Evolutionary conservation across 768 basidiomycete species (phyloP).

Genomic region (Sutorius australiensis): DNA sequence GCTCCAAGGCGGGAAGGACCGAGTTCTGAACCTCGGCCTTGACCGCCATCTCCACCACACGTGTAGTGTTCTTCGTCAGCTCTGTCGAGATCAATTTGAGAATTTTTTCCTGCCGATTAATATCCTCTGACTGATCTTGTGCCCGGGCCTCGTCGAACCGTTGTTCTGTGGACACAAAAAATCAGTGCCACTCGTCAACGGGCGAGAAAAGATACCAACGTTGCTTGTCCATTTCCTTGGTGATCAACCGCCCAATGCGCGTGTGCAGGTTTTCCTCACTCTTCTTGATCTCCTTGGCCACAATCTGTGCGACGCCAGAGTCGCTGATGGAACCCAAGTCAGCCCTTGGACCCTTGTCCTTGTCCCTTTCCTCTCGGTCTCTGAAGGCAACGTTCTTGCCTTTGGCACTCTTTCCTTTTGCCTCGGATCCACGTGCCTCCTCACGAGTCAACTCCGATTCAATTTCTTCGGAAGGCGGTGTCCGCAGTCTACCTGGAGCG

Average conservation of each 20-base stretch:
- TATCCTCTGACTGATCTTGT: slow-evolving; percentile 76
- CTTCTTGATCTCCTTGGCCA: slow-evolving; percentile 77
- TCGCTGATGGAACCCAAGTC: slow-evolving; percentile 43
- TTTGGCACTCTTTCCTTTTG: slow-evolving; percentile 46
- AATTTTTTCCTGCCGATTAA: slow-evolving; percentile 83
- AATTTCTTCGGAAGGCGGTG: slow-evolving; percentile 72
- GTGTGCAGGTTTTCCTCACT: slow-evolving; percentile 77
- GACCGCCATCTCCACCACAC: slow-evolving; percentile 86
- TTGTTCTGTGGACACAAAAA: slow-evolving; percentile 51
- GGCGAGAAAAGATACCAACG: slow-evolving; percentile 46
- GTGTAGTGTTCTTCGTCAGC: slow-evolving; percentile 81
- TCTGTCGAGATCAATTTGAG: slow-evolving; percentile 85
- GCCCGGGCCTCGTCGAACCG: slow-evolving; percentile 78
- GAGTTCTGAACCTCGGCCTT: slow-evolving; percentile 82
- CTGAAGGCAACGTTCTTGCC: slow-evolving; percentile 63
- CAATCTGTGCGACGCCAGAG: slow-evolving; percentile 50
- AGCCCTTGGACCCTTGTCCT: slow-evolving; percentile 27
- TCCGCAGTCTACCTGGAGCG: slow-evolving; percentile 48
- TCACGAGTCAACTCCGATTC: slow-evolving; percentile 63
- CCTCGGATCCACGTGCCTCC: slow-evolving; percentile 49
- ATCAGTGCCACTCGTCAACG: slow-evolving; percentile 5
- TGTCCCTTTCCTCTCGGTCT: slow-evolving; percentile 50
- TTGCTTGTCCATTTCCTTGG: slow-evolving; percentile 88
- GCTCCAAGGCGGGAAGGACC: slow-evolving; percentile 78
- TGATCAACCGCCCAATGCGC: slow-evolving; percentile 73